A percentile compares a stretch with the other conserved stretches of the same genome.
These are phyloP conservation scores for Thinopyrum elongatum DNA, from an alignment of 176 grass and related monocot genomes.

Conservation along the genomic window DNA sequence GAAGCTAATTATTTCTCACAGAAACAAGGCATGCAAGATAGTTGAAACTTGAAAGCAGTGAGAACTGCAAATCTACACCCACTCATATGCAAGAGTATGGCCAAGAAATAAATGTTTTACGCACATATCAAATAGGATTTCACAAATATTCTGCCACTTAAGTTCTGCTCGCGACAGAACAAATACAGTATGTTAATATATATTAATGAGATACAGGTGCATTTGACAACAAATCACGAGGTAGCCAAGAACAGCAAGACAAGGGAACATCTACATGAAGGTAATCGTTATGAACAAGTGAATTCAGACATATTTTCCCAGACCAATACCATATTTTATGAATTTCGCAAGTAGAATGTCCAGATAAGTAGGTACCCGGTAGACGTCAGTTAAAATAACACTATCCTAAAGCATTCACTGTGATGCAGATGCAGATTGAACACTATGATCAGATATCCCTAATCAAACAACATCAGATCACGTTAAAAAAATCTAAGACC, in stretches of 20 bases:
- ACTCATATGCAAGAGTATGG: not conserved
- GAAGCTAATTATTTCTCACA: slow-evolving; percentile 22
- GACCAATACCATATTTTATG: not conserved
- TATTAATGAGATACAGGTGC: not conserved
- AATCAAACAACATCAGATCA: not conserved
- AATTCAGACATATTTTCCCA: slow-evolving; percentile 8
- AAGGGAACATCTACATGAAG: not conserved
- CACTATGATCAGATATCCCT: not conserved
- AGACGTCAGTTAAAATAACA: not conserved
- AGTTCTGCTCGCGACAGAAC: not conserved
- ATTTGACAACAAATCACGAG: not conserved
- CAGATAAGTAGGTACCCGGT: not conserved
- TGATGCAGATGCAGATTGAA: slow-evolving; percentile 1
- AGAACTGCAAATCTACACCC: not conserved
- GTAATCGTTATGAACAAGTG: not conserved
- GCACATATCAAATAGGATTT: not conserved
- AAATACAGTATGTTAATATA: not conserved
- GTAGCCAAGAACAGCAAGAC: not conserved
- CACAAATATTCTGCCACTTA: not conserved
- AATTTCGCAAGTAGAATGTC: not conserved
- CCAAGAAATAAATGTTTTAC: not conserved
- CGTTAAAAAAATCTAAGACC: not conserved
- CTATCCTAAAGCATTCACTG: not conserved
- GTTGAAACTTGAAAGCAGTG: not conserved
- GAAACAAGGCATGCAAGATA: not conserved